A percentile compares a stretch with the other conserved stretches of the same genome.
Evolutionary conservation across 2,329 filamentous ascomycete genomes (phyloP).

Genomic region (Didymella pinodella): DNA sequence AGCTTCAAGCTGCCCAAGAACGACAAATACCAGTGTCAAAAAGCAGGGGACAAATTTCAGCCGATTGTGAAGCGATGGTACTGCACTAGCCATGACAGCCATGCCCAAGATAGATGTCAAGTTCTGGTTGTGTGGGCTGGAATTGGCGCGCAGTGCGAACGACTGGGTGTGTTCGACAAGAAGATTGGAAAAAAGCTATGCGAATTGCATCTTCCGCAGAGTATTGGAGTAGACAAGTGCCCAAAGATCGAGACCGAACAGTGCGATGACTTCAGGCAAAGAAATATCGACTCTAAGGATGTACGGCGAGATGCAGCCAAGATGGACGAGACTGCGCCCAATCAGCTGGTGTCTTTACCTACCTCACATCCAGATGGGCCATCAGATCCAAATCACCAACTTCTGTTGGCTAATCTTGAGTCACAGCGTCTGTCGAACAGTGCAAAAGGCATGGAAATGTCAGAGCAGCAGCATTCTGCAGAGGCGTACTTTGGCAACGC

Average conservation of each 20-base stretch:
- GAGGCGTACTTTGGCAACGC: background rate
- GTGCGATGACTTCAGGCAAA: no score
- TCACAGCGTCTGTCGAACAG: background rate
- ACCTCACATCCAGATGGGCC: background rate
- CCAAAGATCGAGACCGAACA: no score
- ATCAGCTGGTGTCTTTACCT: no score
- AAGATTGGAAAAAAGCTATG: conserved; percentile 14
- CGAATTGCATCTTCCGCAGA: conserved; percentile 6
- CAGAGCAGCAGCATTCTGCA: background rate
- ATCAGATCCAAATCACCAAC: background rate
- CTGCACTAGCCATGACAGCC: conserved; percentile 21
- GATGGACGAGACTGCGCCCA: background rate
- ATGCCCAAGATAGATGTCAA: conserved; percentile 21
- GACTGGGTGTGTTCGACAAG: conserved; percentile 12
- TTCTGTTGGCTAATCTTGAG: background rate
- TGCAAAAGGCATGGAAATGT: background rate
- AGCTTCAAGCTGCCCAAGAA: conserved; percentile 23
- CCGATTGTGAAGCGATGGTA: conserved; percentile 10
- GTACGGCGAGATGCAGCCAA: background rate
- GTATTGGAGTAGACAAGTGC: no score
- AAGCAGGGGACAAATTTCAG: conserved; percentile 17
- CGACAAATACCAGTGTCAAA: conserved; percentile 22
- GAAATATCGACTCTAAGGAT: background rate
- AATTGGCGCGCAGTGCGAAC: conserved; percentile 16
- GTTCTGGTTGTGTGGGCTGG: conserved; percentile 18